These are phyloP conservation scores for Aspergillus homomorphus DNA, from an alignment of 495 filamentous ascomycete genomes.

Conservation along the genomic window DNA sequence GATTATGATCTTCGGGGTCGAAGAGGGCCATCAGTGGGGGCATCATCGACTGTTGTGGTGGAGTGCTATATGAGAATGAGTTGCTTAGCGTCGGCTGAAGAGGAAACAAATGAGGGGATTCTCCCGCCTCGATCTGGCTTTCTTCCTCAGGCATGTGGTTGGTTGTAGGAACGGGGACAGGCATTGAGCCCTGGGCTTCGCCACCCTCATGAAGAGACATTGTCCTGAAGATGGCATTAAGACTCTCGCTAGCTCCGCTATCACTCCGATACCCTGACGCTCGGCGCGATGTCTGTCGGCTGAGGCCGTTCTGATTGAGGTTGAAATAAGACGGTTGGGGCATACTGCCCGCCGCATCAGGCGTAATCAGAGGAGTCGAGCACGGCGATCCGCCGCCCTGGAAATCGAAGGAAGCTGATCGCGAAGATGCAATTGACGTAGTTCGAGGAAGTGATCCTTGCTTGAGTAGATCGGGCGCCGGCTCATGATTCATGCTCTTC, in stretches of 20 bases:
- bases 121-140: conserved; percentile 59
- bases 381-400: conserved; percentile 74
- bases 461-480: conserved; percentile 85
- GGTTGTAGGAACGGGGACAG: conserved; percentile 38
- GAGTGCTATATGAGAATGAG: conserved; percentile 48
- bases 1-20: conserved; percentile 89
- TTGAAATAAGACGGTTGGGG: conserved; percentile 93
- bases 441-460: conserved; percentile 85
- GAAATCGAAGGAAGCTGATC: conserved; percentile 94
- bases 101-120: conserved; percentile 67
- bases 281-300: conserved; percentile 71
- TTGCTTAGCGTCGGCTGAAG: conserved; percentile 61
- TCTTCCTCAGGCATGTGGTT: conserved; percentile 65
- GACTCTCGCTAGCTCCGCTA: conserved; percentile 79
- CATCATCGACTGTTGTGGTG: conserved; percentile 76
- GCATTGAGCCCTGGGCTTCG: conserved; percentile 26
- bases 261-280: conserved; percentile 89
- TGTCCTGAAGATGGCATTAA: conserved; percentile 78
- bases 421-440: conserved; percentile 82
- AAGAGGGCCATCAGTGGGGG: conserved; percentile 95
- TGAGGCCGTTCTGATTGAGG: conserved; percentile 62
- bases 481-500: conserved; percentile 68
- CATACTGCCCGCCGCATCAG: conserved; percentile 63
- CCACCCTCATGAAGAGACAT: conserved; percentile 71
- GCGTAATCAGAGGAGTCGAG: conserved; percentile 84